These are phyloP conservation scores for Musa beccarii DNA, from an alignment of 176 grass and related monocot species.

Conservation along the genomic window DNA sequence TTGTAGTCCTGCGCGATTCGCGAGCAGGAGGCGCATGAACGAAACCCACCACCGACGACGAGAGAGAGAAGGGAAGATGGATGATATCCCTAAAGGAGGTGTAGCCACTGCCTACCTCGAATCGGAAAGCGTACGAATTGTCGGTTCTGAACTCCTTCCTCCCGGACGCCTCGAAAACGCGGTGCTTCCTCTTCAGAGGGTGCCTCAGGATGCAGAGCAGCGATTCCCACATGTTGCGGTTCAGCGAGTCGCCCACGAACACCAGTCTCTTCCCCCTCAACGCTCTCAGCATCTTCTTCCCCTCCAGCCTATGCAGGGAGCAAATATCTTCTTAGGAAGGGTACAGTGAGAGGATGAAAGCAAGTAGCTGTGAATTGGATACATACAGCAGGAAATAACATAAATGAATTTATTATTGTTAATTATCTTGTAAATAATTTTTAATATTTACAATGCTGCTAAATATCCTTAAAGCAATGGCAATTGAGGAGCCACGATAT, in stretches of 20 bases:
- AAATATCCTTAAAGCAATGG: no score
- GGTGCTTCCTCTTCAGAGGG: conserved; percentile 49
- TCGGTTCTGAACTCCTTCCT: conserved; percentile 49
- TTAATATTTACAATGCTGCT: no score
- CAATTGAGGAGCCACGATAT: no score
- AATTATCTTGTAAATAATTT: no score
- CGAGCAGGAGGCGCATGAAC: not conserved
- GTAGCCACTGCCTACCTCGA: conserved; percentile 27
- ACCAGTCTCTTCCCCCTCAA: conserved; percentile 76
- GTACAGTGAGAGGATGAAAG: no score
- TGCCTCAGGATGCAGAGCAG: conserved; percentile 65
- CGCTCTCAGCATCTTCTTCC: conserved; percentile 58
- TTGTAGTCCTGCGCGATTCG: conserved; percentile 55
- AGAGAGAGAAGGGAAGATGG: conserved; percentile 3
- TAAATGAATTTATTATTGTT: no score
- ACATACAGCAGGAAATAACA: no score
- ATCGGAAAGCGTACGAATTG: conserved; percentile 71
- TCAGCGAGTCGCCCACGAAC: conserved; percentile 90
- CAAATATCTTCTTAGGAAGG: no score
- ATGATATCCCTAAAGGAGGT: not conserved
- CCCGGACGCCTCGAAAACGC: conserved; percentile 75
- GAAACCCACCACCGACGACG: not conserved
- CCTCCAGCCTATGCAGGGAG: conserved; percentile 34
- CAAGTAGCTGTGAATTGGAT: no score
- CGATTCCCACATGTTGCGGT: conserved; percentile 99